These are phyloP conservation scores for Pseudocercospora vitis DNA, from an alignment of 2,329 filamentous ascomycete genomes.

Conservation along the genomic window DNA sequence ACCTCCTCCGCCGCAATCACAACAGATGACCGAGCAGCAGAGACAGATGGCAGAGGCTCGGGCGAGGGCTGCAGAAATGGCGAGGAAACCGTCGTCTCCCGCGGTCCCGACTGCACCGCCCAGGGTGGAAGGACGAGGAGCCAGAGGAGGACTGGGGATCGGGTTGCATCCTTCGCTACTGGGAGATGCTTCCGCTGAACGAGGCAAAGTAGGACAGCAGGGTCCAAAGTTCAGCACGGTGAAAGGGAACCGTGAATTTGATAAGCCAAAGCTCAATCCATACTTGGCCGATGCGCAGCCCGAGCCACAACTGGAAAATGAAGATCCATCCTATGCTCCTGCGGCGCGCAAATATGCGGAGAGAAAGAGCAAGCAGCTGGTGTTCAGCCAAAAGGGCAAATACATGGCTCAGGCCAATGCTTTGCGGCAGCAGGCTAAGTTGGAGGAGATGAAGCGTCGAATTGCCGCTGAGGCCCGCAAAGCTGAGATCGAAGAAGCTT, in stretches of 20 bases:
- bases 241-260: conserved; percentile 55
- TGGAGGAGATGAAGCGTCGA: conserved; percentile 92
- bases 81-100: conserved; percentile 22
- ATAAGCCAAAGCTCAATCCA: conserved; percentile 44
- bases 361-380: conserved; percentile 71
- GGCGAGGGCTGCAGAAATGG: conserved; percentile 28
- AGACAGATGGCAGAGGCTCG: conserved; percentile 30
- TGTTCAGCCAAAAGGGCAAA: conserved; percentile 95
- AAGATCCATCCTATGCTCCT: conserved; percentile 47
- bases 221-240: conserved; percentile 55
- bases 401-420: conserved; percentile 94
- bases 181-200: conserved; percentile 51
- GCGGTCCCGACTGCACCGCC: conserved; percentile 39
- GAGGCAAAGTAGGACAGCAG: conserved; percentile 46
- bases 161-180: conserved; percentile 75
- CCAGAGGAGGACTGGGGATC: conserved; percentile 69
- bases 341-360: conserved; percentile 67
- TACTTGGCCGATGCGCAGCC: conserved; percentile 47
- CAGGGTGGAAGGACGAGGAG: conserved; percentile 53
- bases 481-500: conserved; percentile 91
- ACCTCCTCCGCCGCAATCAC: conserved; percentile 21
- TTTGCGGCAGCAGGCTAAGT: conserved; percentile 77
- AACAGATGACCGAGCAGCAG: conserved; percentile 14
- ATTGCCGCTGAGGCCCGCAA: conserved; percentile 85
- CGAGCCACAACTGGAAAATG: conserved; percentile 58